A percentile compares a stretch with the other conserved stretches of the same genome.
phyloP scores from a whole-genome alignment of 2,329 filamentous ascomycete species.

The Chaetomium sp. region DNA sequence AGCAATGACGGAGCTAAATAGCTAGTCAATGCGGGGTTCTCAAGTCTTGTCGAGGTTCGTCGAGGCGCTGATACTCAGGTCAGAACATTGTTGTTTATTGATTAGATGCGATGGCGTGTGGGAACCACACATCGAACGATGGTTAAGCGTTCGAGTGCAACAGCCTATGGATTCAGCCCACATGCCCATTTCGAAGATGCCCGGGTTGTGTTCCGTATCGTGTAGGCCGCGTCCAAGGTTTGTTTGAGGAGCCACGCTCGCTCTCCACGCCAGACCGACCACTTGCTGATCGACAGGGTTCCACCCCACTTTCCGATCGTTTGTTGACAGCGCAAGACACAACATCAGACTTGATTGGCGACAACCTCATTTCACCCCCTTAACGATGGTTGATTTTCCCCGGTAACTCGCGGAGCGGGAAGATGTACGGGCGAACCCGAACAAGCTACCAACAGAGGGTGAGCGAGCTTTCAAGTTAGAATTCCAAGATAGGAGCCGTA shows the following conservation, averaged over 20 bases:
- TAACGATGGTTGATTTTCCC: background rate
- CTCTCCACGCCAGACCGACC: too few species aligned
- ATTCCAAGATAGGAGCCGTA: background rate
- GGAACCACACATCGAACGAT: background rate
- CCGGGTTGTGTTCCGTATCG: background rate
- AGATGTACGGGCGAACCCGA: background rate
- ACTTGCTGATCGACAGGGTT: too few species aligned
- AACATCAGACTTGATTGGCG: background rate
- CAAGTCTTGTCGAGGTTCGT: background rate
- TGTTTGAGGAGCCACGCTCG: background rate
- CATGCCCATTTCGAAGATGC: background rate
- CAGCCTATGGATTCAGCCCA: background rate
- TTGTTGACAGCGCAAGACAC: background rate
- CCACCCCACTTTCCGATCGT: background rate
- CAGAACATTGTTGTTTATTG: background rate
- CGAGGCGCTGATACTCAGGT: background rate
- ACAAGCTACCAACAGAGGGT: background rate
- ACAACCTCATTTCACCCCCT: background rate
- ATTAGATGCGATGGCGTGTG: background rate
- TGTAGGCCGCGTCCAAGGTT: background rate
- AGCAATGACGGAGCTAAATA: slow-evolving; percentile 1
- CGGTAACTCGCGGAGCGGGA: background rate
- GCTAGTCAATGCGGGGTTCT: background rate
- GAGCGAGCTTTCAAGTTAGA: background rate
- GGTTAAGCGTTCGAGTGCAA: background rate